A percentile compares a stretch with the other conserved stretches of the same genome.
phyloP scores from a whole-genome alignment of 805 yeast genomes.

The Ogataea henricii region DNA sequence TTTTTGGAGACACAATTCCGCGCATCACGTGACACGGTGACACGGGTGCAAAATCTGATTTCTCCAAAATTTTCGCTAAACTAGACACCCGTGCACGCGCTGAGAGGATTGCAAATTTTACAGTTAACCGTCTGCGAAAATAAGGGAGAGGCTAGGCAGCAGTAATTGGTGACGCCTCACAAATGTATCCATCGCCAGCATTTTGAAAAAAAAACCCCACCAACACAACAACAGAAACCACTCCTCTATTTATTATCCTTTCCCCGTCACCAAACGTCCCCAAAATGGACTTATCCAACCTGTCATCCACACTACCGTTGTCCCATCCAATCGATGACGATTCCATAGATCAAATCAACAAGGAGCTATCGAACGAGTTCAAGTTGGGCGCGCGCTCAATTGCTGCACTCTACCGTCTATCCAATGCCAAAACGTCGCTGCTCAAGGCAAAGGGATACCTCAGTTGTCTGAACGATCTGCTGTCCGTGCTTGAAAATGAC shows the following conservation, averaged over 20 bases:
- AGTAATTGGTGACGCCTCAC: background rate
- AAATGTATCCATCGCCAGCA: background rate
- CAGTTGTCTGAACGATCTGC: slow-evolving; percentile 59
- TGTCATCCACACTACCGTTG: slow-evolving; percentile 57
- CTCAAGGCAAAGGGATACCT: slow-evolving; percentile 59
- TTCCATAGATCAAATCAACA: slow-evolving; percentile 48
- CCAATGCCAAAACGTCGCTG: slow-evolving; percentile 52
- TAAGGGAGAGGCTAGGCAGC: background rate
- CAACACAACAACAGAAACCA: no score
- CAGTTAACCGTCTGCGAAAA: background rate
- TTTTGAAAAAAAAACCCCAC: background rate
- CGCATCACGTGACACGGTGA: background rate
- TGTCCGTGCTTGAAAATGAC: slow-evolving; percentile 25
- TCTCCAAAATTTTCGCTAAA: background rate
- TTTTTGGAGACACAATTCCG: no score
- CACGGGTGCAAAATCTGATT: background rate
- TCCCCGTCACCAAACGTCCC: background rate
- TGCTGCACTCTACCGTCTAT: slow-evolving; percentile 63
- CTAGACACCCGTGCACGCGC: background rate
- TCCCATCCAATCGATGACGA: slow-evolving; percentile 50
- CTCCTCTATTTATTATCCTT: no score
- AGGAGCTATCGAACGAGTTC: slow-evolving; percentile 62
- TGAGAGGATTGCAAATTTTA: background rate
- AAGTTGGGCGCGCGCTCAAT: slow-evolving; percentile 72
- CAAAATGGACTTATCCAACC: slow-evolving; percentile 62